Base-by-base conservation (phyloP, 2,329 filamentous ascomycete genomes). In the Neofusicoccum laricinum region DNA sequence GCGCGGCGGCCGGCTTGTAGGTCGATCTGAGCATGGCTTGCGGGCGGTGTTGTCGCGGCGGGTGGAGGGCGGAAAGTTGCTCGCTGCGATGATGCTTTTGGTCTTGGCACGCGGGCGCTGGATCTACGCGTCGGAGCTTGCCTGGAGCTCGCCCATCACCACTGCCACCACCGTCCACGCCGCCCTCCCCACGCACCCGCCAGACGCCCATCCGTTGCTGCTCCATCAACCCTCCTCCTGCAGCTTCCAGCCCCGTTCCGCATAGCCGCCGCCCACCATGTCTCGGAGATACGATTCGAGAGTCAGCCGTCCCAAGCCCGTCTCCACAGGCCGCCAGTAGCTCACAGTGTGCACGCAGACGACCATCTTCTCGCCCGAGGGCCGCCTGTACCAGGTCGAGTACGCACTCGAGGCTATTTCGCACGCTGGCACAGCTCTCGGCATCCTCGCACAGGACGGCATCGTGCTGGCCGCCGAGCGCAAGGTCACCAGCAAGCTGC, bases 351-450 rank as follows among this genome's bases (percentile, higher is more conserved):
- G 21, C 49, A 51, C 58, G 21, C 73, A 97, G 93, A 99, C 95
- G 73, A 99, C 95, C 78, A 99, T 99, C 86, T 99, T 99, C 88
- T 99, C 95, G 67, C 95, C 95, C 66, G 95, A 99, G 83, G 95
- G 95, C 69, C 93, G 95, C 76, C 87, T 99, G 67, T 99, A 99
- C 81, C 95, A 99, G 82, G 95, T 99, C 73, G 95, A 99, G 87
- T 99, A 99, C 85, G 96, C 95, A 30, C 88, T 99, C 61, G 95
- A 99, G 80, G 95, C 95, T 76, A 99, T 99, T 77, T 99, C 95
- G 70, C 95, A 99, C 75, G 95, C 95, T 71, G 95, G 95, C 72
- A 99, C 95, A 57, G 95, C 95, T 69, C 89, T 99, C 73, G 95
- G 95, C 64, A 97, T 99, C 76, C 85, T 99, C 69, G 95, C 96